Evolutionary conservation across 2,329 filamentous ascomycete species (phyloP), one percentile per base, ranked within the genome.

Genomic region (Hymenoscyphus fructigenus): DNA sequence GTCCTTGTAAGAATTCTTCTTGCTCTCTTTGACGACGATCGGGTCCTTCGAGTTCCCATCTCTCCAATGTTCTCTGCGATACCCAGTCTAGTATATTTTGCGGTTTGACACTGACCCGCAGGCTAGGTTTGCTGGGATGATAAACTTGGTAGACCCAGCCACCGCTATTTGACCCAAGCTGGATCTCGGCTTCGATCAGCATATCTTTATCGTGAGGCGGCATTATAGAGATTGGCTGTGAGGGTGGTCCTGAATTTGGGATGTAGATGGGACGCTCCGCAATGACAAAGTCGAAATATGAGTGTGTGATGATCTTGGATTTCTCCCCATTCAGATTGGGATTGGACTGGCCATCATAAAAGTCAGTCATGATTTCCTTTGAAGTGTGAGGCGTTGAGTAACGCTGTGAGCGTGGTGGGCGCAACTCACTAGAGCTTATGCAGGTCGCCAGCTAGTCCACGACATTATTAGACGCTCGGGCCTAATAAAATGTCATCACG

Each of bases 41-140:
- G 6, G 44, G 44, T 50, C 20, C 20, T 20, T 50, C 44, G 7
- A 50, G n/a, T 7, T 50, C 44, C 78, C 82, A 89, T 0, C 85
- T 79, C 72, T 89, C 87, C 2, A 87, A 69, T 10, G 79, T 80
- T 12, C 78, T 76, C 1, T 83, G 82, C 0, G 86, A 87, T 7
- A 89, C 85, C 67, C 87, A 88, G 36, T 88, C 82, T 14, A 84
- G 77, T 5, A 87, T 68, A 6, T 79, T 66, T 75, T 79, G 63
- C 77, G 80, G 77, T 70, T 81, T 71, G 69, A 89, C 78, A 2
- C 84, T 75, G 64, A 88, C 86, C 59, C 80, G 80, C 66, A 86
- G 78, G 7, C 82, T 77, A 17, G 71, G 74, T 15, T 69, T 62
- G 9, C 68, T 59, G 23, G 66, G 55, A 38, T 68, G 72, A 9